A percentile compares a stretch with the other conserved stretches of the same genome.
phyloP scores from a whole-genome alignment of 2,329 filamentous ascomycete genomes.

The Lachnum nothofagi region DNA sequence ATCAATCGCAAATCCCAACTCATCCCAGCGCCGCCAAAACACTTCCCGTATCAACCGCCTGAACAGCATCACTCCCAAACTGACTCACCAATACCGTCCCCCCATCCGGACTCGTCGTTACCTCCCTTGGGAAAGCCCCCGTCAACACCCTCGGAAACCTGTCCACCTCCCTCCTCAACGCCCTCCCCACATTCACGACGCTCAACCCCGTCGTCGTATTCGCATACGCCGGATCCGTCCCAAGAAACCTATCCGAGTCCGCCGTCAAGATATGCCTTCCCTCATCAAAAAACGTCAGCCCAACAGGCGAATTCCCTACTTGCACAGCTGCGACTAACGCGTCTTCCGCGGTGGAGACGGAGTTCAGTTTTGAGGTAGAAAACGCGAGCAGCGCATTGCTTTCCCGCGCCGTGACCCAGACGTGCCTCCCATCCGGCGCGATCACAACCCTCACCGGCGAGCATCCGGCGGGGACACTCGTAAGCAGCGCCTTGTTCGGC shows the following conservation, averaged over 20 bases:
- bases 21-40: too few relatives aligned
- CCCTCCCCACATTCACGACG: constrained; percentile 5
- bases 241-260: constrained; percentile 7
- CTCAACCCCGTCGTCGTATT: constrained; percentile 2
- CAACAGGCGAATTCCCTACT: constrained; percentile 5
- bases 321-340: constrained; percentile 3
- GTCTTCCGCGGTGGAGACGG: neutral
- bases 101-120: neutral
- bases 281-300: constrained; percentile 2
- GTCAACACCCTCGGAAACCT: constrained; percentile 2
- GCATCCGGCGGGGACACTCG: constrained; percentile 3
- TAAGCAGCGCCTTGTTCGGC: neutral
- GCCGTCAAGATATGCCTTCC: constrained; percentile 4
- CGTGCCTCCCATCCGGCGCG: constrained; percentile 1
- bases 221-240: too few relatives aligned
- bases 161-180: too few relatives aligned
- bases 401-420: constrained; percentile 5
- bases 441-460: neutral
- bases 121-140: constrained; percentile 4
- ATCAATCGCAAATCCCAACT: too few relatives aligned
- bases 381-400: constrained; percentile 8
- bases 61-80: constrained; percentile 4
- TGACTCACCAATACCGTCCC: constrained; percentile 5
- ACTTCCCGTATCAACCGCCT: constrained; percentile 6
- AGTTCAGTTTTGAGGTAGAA: neutral